Conservation (phyloP, 306 rosid species). For the Acacia confusa region DNA sequence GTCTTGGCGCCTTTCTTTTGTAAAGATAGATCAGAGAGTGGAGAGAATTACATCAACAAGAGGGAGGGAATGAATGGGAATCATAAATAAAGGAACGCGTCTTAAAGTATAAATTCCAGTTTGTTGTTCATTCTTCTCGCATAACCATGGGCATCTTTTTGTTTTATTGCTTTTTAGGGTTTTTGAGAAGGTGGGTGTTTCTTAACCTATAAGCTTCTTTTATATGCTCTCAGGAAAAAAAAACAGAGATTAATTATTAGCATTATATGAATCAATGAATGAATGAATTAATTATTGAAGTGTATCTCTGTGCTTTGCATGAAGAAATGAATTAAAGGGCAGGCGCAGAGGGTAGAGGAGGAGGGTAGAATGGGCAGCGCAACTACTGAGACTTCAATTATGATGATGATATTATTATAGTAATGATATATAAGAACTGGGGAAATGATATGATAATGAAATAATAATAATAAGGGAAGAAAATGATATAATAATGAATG, state of each 20-base stretch:
- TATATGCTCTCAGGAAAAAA: constrained; percentile 26
- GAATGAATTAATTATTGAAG: background rate
- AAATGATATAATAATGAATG: too few relatives aligned
- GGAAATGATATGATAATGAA: constrained; percentile 8
- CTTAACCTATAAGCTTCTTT: constrained; percentile 81
- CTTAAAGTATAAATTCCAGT: constrained; percentile 41
- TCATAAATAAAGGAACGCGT: constrained; percentile 59
- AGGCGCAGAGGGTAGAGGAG: background rate
- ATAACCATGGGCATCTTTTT: constrained; percentile 47
- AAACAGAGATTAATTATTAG: background rate
- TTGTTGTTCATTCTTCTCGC: background rate
- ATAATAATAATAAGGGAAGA: background rate
- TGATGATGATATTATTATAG: background rate
- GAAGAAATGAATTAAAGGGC: constrained; percentile 49
- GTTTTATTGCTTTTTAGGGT: constrained; percentile 85
- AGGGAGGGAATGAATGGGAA: constrained; percentile 35
- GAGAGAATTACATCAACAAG: constrained; percentile 57
- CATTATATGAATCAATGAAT: constrained; percentile 25
- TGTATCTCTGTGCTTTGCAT: constrained; percentile 54
- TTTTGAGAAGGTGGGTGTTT: constrained; percentile 61
- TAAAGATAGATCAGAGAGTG: constrained; percentile 52
- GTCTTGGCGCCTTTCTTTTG: constrained; percentile 61
- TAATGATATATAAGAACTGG: background rate
- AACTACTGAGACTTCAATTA: constrained; percentile 30
- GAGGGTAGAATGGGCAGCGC: constrained; percentile 29